Evolutionary conservation across 306 rosid genomes (phyloP), one percentile per base, ranked within the genome.

Genomic region (Pyrus pyrifolia): DNA sequence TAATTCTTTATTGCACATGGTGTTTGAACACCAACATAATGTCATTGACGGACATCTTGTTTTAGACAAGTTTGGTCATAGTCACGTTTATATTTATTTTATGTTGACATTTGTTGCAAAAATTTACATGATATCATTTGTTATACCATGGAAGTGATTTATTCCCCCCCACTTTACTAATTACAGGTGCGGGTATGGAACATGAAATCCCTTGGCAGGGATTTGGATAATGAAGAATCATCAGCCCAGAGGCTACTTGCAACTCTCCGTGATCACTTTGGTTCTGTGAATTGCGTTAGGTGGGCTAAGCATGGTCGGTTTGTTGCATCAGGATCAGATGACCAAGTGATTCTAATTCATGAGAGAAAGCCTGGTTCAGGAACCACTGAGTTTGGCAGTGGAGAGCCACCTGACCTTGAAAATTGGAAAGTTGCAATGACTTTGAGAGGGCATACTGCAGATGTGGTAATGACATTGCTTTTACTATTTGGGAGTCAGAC

Each of bases 341-440:
- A 96, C 81, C 99, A 96, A 85, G 96, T 78, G 57, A 96, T 96
- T 87, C 80, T 91, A 75, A 77, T 96, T 76, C 99, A 96, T 53
- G 99, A 96, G 85, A 91, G 97, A 79, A 96, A 96, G 89, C 93
- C 98, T 85, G 99, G 99, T 82, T 95, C 97, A 6, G 99, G 99
- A 81, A 95, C 97, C 80, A 92, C 99, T 0, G 99, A 95, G 73
- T 95, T 95, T 80, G 99, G 99, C 62, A 90, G 99, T 49, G 99
- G 99, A 79, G 99, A 95, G 84, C 96, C 97, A 31, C 99, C 99
- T 1, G 99, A 95, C 70, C 87, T 95, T 70, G 99, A 95, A 82
- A 95, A 95, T 86, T 95, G 99, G 99, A 95, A 95, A 86, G 99
- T 92, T 45, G 86, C 85, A 46, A 83, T 92, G 92, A 92, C 99